Evolutionary conservation across 331 rosid genomes (phyloP).

Genomic region (Acacia concinna): DNA sequence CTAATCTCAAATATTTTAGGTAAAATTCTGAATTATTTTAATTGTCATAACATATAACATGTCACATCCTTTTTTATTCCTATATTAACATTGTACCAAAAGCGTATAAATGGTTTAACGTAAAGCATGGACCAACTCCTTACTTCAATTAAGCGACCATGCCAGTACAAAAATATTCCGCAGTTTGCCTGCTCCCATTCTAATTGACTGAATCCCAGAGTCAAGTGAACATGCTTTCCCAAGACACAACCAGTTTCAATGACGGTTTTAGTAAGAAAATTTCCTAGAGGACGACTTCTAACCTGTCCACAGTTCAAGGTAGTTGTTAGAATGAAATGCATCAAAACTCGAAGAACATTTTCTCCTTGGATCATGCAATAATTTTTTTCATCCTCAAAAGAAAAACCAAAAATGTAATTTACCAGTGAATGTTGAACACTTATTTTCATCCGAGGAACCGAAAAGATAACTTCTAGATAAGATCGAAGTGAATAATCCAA

Average conservation of each 20-base stretch:
- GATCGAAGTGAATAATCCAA: constrained; percentile 58
- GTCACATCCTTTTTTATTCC: background rate
- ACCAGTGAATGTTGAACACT: constrained; percentile 53
- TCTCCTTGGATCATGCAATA: background rate
- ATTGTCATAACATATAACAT: constrained; percentile 9
- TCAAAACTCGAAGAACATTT: constrained; percentile 1
- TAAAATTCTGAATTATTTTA: constrained; percentile 3
- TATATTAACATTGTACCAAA: background rate
- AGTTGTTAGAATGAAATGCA: constrained; percentile 24
- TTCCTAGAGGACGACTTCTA: constrained; percentile 53
- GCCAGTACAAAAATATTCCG: constrained; percentile 63
- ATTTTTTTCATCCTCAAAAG: background rate
- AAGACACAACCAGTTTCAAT: constrained; percentile 37
- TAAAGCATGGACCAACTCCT: constrained; percentile 13
- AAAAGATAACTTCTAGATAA: constrained; percentile 59
- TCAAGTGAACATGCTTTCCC: constrained; percentile 43
- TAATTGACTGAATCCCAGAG: constrained; percentile 48
- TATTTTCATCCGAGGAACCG: constrained; percentile 61
- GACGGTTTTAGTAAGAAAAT: constrained; percentile 46
- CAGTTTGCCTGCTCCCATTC: constrained; percentile 61
- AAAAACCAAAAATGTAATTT: constrained; percentile 27
- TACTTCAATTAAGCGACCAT: constrained; percentile 66
- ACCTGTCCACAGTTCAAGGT: constrained; percentile 43
- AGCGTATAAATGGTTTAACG: background rate
- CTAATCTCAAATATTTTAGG: background rate